Conservation (phyloP, 495 filamentous ascomycete species). For the Hypoxylon subgilvum region DNA sequence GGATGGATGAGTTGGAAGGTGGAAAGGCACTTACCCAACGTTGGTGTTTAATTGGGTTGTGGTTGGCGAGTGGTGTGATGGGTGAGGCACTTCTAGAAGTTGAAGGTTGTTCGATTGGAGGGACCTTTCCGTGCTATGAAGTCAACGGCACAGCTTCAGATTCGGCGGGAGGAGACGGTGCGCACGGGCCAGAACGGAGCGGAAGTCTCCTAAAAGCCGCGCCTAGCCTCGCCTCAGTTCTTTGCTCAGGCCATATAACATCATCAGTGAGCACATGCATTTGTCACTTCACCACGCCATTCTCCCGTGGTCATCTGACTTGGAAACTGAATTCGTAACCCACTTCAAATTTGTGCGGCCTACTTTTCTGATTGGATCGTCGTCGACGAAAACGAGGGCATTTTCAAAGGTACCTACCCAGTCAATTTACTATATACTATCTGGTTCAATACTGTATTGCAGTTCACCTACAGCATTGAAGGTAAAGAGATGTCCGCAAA, state of each 20-base stretch:
- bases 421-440: too few relatives aligned
- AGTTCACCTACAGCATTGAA: too few relatives aligned
- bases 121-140: constrained; percentile 23
- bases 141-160: constrained; percentile 9
- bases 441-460: too few relatives aligned
- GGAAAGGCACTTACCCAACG: constrained; percentile 3
- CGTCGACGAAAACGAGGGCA: too few relatives aligned
- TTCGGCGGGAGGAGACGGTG: constrained; percentile 24
- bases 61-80: constrained; percentile 21
- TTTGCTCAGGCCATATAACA: constrained; percentile 18
- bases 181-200: constrained; percentile 30
- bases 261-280: constrained; percentile 28
- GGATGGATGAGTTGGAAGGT: constrained; percentile 2
- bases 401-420: too few relatives aligned
- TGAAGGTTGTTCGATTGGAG: constrained; percentile 17
- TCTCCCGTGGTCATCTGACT: constrained; percentile 30
- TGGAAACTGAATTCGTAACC: constrained; percentile 1
- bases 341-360: constrained; percentile 1
- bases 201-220: constrained; percentile 28
- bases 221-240: not conserved
- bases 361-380: too few relatives aligned
- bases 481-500: not conserved
- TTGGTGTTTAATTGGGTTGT: constrained; percentile 27
- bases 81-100: constrained; percentile 31
- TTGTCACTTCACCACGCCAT: constrained; percentile 25